Evolutionary conservation across 2,329 filamentous ascomycete species (phyloP).

Genomic region (Paraphaeosphaeria sporulosa): DNA sequence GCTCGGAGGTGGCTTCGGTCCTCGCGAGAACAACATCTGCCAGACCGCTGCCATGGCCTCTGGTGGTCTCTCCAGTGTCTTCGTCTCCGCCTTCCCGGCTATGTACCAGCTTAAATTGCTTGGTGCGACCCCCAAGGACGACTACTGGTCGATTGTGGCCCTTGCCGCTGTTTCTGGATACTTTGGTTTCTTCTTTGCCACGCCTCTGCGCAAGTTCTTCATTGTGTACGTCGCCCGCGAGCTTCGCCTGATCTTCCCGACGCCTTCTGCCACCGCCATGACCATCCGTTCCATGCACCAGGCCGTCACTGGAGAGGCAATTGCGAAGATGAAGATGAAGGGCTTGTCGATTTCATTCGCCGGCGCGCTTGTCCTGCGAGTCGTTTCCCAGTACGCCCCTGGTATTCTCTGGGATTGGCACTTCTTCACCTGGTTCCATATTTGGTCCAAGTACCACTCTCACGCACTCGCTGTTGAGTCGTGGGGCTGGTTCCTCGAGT

Average conservation of each 20-base stretch:
- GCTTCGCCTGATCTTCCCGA: constrained; percentile 66
- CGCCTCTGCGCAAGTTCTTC: constrained; percentile 72
- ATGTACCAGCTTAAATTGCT: constrained; percentile 65
- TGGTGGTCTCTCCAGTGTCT: constrained; percentile 65
- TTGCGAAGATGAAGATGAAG: constrained; percentile 65
- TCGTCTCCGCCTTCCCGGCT: constrained; percentile 67
- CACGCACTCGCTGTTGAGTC: constrained; percentile 62
- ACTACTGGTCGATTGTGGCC: constrained; percentile 66
- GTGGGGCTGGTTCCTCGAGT: constrained; percentile 69
- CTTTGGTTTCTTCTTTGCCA: constrained; percentile 70
- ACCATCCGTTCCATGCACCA: constrained; percentile 71
- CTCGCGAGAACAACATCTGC: constrained; percentile 69
- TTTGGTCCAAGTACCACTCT: constrained; percentile 62
- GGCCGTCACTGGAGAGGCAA: constrained; percentile 58
- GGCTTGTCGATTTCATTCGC: constrained; percentile 62
- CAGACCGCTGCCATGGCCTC: constrained; percentile 68
- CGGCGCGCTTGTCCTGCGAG: constrained; percentile 60
- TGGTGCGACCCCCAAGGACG: constrained; percentile 57
- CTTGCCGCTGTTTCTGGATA: constrained; percentile 69
- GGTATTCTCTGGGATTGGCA: constrained; percentile 69
- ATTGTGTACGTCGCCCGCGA: constrained; percentile 70
- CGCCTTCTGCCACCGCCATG: constrained; percentile 66
- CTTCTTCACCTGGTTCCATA: constrained; percentile 62
- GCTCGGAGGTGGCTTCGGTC: constrained; percentile 64
- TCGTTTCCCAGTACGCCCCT: constrained; percentile 65